Evolutionary conservation across 2,329 filamentous ascomycete genomes (phyloP), one percentile per base, ranked within the genome.

Genomic region (Fusarium drepaniforme): DNA sequence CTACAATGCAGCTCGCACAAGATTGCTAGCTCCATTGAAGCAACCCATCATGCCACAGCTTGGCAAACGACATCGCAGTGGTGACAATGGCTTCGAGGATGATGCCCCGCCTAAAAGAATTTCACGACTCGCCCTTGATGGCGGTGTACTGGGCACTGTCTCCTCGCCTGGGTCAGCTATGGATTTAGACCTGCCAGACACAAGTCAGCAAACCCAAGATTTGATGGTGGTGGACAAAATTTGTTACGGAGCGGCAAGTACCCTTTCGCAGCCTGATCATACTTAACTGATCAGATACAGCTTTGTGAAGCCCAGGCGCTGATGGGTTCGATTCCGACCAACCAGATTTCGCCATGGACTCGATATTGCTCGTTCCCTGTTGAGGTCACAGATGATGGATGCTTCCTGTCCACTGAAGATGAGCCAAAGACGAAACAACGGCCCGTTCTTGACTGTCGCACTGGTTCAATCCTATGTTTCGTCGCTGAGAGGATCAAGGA

Each of bases 161-260:
- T 35, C 33, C 33, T 35, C 33, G 5, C 33, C 33, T 13, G 33
- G 33, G 12, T 35, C 33, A 13, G 33, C 12, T 13, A 35, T 35
- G 33, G 33, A 35, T 35, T 35, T 35, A 2, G 33, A 35, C 12
- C 33, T 35, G 12, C 33, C 5, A 6, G 33, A 35, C 33, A 13
- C 33, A 35, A 35, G 33, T 35, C 33, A 35, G 33, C 4, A 13
- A 5, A 35, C 11, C 33, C 4, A 35, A 35, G 12, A 35, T 35
- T 35, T 35, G 5, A 35, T 35, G 12, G 33, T 13, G 12, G 5
- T 5, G 33, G 33, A 35, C 1, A 2, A 13, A 12, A 68, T 44
- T 12, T 70, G 67, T 1, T 70, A 69, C 0, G 67, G 67, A 35
- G 40, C 67, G 11, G 65, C 33, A 21, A 37, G n/a, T 23, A 4